Percentiles rank a stretch among this genome's conserved stretches.
Evolutionary conservation across 2,329 filamentous ascomycete genomes (phyloP).

Genomic region (Paraphaeosphaeria sporulosa): DNA sequence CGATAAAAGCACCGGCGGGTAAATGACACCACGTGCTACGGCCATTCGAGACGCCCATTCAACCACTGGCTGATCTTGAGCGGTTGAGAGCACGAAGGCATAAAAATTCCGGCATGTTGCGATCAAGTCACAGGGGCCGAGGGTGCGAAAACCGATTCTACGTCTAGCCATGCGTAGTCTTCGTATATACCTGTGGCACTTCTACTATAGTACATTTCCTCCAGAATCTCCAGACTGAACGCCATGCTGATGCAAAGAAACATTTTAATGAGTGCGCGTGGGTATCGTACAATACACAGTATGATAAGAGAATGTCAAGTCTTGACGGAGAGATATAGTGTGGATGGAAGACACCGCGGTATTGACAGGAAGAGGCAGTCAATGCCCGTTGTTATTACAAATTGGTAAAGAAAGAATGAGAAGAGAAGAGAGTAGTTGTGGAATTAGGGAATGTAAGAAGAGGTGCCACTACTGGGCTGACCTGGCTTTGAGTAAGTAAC

Average conservation of each 20-base stretch:
- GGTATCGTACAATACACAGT: constrained; percentile 12
- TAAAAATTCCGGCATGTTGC: background rate
- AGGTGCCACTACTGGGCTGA: constrained; percentile 18
- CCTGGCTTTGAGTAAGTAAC: constrained; percentile 41
- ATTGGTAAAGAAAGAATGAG: constrained; percentile 6
- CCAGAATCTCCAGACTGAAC: background rate
- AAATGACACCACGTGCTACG: constrained; percentile 2
- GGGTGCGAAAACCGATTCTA: background rate
- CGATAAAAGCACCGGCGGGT: constrained; percentile 5
- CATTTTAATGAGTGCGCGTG: constrained; percentile 6
- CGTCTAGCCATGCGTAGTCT: background rate
- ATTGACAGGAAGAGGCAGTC: constrained; percentile 1
- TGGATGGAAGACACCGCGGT: background rate
- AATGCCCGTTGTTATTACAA: constrained; percentile 10
- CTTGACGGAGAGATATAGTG: background rate
- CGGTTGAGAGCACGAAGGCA: background rate
- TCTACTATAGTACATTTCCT: constrained; percentile 4
- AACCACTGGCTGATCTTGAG: background rate
- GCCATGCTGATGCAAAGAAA: constrained; percentile 2
- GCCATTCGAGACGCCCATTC: background rate
- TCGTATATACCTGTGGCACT: background rate
- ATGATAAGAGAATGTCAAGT: background rate
- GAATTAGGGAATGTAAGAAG: constrained; percentile 2
- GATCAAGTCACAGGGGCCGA: background rate
- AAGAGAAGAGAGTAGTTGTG: background rate